Base-by-base conservation (phyloP, 768 basidiomycete species). In the Chalciporus pseudorubinellus region DNA sequence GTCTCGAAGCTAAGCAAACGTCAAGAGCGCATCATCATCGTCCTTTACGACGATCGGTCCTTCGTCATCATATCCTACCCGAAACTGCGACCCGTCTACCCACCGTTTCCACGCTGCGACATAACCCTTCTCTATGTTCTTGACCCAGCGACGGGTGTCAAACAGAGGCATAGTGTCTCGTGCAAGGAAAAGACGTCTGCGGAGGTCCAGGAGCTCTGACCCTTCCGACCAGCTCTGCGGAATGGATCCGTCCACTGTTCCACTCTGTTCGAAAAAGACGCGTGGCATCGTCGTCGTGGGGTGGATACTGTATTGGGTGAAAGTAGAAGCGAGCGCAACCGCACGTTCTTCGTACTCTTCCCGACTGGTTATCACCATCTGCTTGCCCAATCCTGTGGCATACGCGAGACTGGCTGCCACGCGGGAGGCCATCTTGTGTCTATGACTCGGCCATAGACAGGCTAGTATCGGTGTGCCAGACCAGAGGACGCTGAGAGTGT, bases 381-480 rank as follows among this genome's bases (percentile, higher is more conserved):
- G 61, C 24, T 70, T 61, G 8, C 78, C 79, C 52, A 77, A 66
- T 12, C 76, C 77, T 1, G 78, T 80, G 3, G 77, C 79, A 33
- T 67, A 59, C 7, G 70, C 77, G 41, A 79, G 72, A 53, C 76
- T 76, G 19, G 78, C 75, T 3, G 70, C 77, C 22, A 80, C 79
- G 7, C 78, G 72, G 16, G 77, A 77, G 48, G 72, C 74, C 76
- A 80, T 79, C 59, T 78, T 80, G 56, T 75, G 67, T 34, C 59
- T 52, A 51, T 79, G 72, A 50, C 67, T 72, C 7, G 78, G 75
- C 68, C 65, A 78, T 18, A 69, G 48, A 39, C 67, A 70, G n/a
- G 78, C 77, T 24, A 80, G 57, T 33, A 80, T 68, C 24, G 78
- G 78, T 2, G 79, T 80, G 9, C 79, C 77, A 0, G 76, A 69